Conservation (phyloP, 306 rosid genomes). For the Leucaena leucocephala region DNA sequence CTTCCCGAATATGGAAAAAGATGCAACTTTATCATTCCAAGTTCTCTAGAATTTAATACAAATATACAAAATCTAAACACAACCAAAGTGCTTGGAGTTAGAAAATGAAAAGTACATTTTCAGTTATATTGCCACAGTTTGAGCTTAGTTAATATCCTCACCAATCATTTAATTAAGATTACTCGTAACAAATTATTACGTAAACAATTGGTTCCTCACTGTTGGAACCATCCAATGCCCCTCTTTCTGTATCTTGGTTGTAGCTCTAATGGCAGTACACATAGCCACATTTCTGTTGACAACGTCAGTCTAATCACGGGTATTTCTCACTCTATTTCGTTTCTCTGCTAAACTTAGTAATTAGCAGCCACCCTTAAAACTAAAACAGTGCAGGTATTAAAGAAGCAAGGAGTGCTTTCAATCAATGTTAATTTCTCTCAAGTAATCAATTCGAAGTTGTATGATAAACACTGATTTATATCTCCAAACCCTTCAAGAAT, state of each 20-base stretch:
- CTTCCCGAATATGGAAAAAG: neutral
- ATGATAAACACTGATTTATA: neutral
- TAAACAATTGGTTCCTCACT: neutral
- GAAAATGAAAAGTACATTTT: neutral
- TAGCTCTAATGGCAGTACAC: neutral
- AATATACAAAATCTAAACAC: neutral
- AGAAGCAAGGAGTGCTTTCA: neutral
- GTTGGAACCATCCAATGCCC: neutral
- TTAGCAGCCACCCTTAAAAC: neutral
- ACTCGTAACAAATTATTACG: neutral
- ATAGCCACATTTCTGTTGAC: slow-evolving; percentile 5
- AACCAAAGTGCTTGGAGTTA: neutral
- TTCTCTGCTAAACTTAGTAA: neutral
- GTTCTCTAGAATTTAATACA: neutral
- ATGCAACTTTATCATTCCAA: neutral
- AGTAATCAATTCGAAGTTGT: neutral
- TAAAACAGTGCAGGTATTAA: neutral
- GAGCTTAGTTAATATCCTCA: neutral
- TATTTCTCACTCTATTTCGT: neutral
- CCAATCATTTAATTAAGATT: neutral
- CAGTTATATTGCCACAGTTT: neutral
- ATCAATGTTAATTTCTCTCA: slow-evolving; percentile 9
- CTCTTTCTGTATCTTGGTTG: slow-evolving; percentile 3
- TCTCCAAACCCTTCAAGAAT: neutral
- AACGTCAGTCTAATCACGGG: neutral